Evolutionary conservation across 2,329 filamentous ascomycete species (phyloP).

Genomic region (Aspergillus aculeatinus): DNA sequence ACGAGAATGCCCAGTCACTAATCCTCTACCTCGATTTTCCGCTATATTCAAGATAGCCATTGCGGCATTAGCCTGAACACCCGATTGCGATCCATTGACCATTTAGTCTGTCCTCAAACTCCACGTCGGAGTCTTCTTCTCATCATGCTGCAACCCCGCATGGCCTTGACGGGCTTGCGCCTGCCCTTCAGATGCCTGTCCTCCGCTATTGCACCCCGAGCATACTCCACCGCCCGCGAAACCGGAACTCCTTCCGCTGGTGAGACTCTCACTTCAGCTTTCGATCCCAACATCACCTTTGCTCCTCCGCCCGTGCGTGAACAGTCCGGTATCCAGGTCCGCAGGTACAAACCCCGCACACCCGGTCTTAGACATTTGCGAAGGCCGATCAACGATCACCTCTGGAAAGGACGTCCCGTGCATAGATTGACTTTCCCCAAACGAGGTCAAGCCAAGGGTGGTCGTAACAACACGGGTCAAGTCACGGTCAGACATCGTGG

Average conservation of each 20-base stretch:
- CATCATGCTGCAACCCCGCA: conserved; percentile 66
- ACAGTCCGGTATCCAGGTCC: conserved; percentile 54
- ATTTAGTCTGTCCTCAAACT: neutral
- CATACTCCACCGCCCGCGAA: conserved; percentile 53
- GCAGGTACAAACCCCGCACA: conserved; percentile 90
- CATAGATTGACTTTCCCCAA: conserved; percentile 84
- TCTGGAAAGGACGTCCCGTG: conserved; percentile 90
- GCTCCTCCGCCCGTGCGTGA: conserved; percentile 48
- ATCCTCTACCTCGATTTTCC: neutral
- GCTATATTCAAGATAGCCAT: neutral
- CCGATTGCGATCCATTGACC: conserved; percentile 11
- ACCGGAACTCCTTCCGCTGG: conserved; percentile 27
- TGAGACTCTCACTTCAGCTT: conserved; percentile 37
- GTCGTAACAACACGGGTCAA: conserved; percentile 80
- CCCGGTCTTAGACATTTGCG: conserved; percentile 89
- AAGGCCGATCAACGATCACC: conserved; percentile 89
- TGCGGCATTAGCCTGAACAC: conserved; percentile 4
- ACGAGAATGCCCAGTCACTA: conserved; percentile 18
- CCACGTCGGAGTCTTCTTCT: neutral
- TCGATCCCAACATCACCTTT: conserved; percentile 41
- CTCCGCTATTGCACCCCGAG: conserved; percentile 44
- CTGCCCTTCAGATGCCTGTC: conserved; percentile 49
- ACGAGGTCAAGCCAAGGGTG: conserved; percentile 89
- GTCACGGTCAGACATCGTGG: conserved; percentile 90
- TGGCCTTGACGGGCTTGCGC: conserved; percentile 56